A percentile compares a stretch with the other conserved stretches of the same genome.
Evolutionary conservation across 2,329 filamentous ascomycete species (phyloP).

Genomic region (Neodidymelliopsis sp.): DNA sequence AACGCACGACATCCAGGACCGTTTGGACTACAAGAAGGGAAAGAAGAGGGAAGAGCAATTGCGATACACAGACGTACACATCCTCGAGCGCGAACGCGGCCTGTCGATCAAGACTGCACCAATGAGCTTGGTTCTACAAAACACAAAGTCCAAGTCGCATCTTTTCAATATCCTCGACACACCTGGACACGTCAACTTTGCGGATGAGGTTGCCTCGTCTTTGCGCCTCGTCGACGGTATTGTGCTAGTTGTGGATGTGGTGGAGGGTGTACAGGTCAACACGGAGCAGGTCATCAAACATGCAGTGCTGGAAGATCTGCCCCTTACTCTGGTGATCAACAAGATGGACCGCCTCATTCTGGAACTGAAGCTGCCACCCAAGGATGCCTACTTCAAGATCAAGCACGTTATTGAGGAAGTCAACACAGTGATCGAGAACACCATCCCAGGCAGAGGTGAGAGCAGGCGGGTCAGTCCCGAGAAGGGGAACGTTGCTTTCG

Average conservation of each 20-base stretch:
- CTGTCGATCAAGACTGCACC: slow-evolving; percentile 91
- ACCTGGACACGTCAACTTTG: slow-evolving; percentile 97
- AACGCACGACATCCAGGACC: slow-evolving; percentile 85
- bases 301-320: slow-evolving; percentile 86
- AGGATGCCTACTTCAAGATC: slow-evolving; percentile 97
- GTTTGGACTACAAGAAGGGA: slow-evolving; percentile 80
- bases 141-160: slow-evolving; percentile 91
- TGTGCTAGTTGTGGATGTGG: slow-evolving; percentile 91
- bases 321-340: slow-evolving; percentile 90
- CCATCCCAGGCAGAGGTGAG: slow-evolving; percentile 80
- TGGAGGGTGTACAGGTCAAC: slow-evolving; percentile 98
- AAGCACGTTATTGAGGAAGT: slow-evolving; percentile 99
- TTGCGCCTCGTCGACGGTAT: slow-evolving; percentile 89
- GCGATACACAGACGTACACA: slow-evolving; percentile 91
- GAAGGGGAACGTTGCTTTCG: slow-evolving; percentile 97
- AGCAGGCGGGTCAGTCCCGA: slow-evolving; percentile 87
- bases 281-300: slow-evolving; percentile 98
- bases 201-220: slow-evolving; percentile 92
- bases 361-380: slow-evolving; percentile 91
- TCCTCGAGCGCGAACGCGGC: slow-evolving; percentile 87
- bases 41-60: slow-evolving; percentile 87
- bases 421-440: slow-evolving; percentile 92
- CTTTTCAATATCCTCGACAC: slow-evolving; percentile 95
- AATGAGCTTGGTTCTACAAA: slow-evolving; percentile 91
- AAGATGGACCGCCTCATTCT: slow-evolving; percentile 96